These are phyloP conservation scores for Ceratocystis alfenasii DNA, from an alignment of 2,329 filamentous ascomycete genomes.

Conservation along the genomic window DNA sequence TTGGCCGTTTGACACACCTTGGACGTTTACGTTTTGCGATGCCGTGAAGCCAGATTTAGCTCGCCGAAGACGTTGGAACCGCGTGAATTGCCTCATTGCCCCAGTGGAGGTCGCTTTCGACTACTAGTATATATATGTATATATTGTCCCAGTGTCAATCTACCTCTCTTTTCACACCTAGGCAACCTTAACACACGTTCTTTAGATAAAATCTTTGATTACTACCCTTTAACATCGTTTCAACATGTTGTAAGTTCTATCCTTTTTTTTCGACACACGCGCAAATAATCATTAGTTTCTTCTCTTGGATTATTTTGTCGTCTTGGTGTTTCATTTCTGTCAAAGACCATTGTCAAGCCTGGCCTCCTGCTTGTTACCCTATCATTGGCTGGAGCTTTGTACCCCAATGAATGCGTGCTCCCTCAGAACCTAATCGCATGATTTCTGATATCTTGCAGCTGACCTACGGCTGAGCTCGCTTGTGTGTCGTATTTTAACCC, in stretches of 20 bases:
- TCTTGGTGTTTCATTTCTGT: neutral
- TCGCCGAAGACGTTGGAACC: neutral
- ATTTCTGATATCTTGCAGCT: slow-evolving; percentile 1
- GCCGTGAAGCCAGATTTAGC: neutral
- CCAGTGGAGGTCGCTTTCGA: neutral
- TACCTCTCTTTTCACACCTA: neutral
- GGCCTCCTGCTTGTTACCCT: neutral
- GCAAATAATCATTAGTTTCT: neutral
- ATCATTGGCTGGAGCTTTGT: slow-evolving; percentile 10
- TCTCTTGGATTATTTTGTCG: neutral
- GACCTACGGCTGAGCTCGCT: neutral
- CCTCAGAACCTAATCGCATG: neutral
- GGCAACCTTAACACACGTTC: neutral
- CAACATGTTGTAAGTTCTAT: neutral
- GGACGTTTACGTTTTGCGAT: neutral
- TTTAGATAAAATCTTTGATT: neutral
- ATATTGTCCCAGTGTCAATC: neutral
- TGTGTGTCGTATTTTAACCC: neutral
- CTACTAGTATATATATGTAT: neutral
- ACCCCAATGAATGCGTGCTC: slow-evolving; percentile 8
- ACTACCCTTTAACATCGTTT: neutral
- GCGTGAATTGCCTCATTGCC: neutral
- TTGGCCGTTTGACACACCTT: neutral
- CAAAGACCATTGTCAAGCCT: neutral
- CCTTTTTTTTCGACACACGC: neutral